Base-by-base conservation (phyloP, 2,329 filamentous ascomycete species). In the Colletotrichum tanaceti region DNA sequence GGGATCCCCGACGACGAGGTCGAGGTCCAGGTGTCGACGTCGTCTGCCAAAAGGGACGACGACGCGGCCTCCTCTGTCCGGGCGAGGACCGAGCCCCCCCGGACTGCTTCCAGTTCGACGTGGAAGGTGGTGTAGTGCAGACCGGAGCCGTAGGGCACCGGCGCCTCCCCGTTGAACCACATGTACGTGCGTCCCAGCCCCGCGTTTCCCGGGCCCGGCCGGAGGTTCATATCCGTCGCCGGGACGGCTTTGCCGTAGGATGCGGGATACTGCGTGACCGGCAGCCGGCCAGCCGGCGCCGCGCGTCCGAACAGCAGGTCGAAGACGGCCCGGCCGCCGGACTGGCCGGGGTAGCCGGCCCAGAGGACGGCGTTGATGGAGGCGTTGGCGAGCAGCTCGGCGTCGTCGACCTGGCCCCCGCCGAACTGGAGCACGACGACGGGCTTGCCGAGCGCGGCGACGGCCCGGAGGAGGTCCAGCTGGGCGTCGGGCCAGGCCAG, bases 281-380 rank as follows among this genome's bases (percentile, higher is more conserved):
- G 84, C 4, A 89, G 74, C 46, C 87, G 79, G 1, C 85, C 87
- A 9, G 86, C 87, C 2, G 85, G 85, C 0, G 84, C 79, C 2
- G 74, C 76, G 3, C 77, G 78, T 2, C 87, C 87, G 10, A 80
- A 84, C 39, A 90, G 72, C 62, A 89, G 79, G 65, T 88, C 81
- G 57, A 88, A 76, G 13, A 89, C 73, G 0, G 87, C 88, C 10
- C 77, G 76, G 2, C 88, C 88, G 14, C 88, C 88, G 46, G 84
- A 83, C 75, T 90, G 87, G 1, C 88, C 87, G 0, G 88, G 87
- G 65, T 87, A 89, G 0, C 87, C 86, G 0, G 79, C 85, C 87
- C 87, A 89, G 0, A 90, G 72, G 0, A 90, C 73, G 0, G 85
- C 81, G 35, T 79, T 82, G 65, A 89, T 80, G 63, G 83, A 83